A percentile compares a stretch with the other conserved stretches of the same genome.
phyloP scores from a whole-genome alignment of 495 filamentous ascomycete species.

The Trichoderma reesei region DNA sequence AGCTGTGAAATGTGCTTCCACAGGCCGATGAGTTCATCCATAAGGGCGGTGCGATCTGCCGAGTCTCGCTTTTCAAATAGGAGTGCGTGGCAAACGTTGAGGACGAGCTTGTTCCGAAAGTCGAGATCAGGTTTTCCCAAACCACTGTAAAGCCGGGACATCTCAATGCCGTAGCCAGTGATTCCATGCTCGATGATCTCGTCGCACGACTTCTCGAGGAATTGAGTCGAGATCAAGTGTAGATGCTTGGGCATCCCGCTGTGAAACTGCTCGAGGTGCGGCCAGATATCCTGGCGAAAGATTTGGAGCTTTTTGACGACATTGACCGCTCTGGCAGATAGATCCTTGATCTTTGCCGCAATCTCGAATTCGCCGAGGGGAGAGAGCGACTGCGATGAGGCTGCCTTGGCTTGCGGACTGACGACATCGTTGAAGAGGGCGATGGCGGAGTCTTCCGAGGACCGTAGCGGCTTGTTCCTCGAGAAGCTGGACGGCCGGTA shows the following conservation, averaged over 20 bases:
- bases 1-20: conserved; percentile 11
- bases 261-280: background rate
- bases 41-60: background rate
- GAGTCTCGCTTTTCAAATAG: background rate
- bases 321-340: background rate
- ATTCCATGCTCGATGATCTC: conserved; percentile 22
- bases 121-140: background rate
- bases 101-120: conserved; percentile 1
- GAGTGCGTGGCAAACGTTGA: background rate
- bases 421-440: conserved; percentile 11
- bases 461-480: background rate
- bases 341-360: background rate
- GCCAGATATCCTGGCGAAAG: background rate
- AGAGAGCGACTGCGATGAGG: background rate
- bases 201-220: conserved; percentile 22
- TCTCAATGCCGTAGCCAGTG: background rate
- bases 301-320: background rate
- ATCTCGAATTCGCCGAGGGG: background rate
- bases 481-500: background rate
- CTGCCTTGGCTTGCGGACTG: background rate
- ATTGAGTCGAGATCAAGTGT: background rate
- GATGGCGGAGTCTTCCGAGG: background rate
- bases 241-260: background rate
- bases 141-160: background rate
- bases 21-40: background rate